Percentiles rank a stretch among this genome's conserved stretches.
These are phyloP conservation scores for Aquanectria penicillioides DNA, from an alignment of 2,329 filamentous ascomycete genomes.

Conservation along the genomic window DNA sequence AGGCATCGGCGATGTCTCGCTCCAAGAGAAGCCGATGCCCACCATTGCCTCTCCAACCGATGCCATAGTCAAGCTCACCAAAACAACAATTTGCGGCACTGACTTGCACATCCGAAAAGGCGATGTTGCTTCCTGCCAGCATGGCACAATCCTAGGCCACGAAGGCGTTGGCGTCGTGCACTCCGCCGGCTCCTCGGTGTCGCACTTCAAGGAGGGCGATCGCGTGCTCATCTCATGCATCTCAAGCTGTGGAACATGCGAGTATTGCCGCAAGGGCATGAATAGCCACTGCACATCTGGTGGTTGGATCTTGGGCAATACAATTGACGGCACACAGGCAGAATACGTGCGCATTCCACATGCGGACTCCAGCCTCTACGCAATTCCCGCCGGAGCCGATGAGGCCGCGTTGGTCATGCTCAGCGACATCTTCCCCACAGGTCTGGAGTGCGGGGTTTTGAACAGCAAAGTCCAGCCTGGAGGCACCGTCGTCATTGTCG, in stretches of 20 bases:
- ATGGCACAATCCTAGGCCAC: conserved; percentile 61
- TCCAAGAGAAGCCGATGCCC: conserved; percentile 55
- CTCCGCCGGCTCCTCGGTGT: conserved; percentile 55
- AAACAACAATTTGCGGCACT: conserved; percentile 63
- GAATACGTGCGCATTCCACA: conserved; percentile 64
- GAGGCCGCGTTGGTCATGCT: conserved; percentile 58
- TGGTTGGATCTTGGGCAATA: conserved; percentile 65
- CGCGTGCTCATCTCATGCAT: conserved; percentile 63
- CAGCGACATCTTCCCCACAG: conserved; percentile 67
- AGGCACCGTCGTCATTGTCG: conserved; percentile 62
- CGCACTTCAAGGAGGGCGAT: conserved; percentile 59
- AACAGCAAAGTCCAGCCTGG: conserved; percentile 63
- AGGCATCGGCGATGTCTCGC: conserved; percentile 44
- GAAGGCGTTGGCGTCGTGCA: conserved; percentile 63
- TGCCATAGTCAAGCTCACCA: conserved; percentile 58
- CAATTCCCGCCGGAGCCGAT: conserved; percentile 53
- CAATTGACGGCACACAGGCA: conserved; percentile 64
- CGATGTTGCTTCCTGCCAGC: conserved; percentile 58
- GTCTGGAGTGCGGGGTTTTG: conserved; percentile 63
- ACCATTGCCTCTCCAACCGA: conserved; percentile 54
- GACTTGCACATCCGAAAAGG: conserved; percentile 67
- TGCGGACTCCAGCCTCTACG: conserved; percentile 59
- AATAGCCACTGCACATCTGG: conserved; percentile 62
- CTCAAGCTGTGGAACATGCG: conserved; percentile 60
- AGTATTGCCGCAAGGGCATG: conserved; percentile 61